Evolutionary conservation across 2,329 filamentous ascomycete genomes (phyloP), one percentile per base, ranked within the genome.

Genomic region (Aspergillus sp.): DNA sequence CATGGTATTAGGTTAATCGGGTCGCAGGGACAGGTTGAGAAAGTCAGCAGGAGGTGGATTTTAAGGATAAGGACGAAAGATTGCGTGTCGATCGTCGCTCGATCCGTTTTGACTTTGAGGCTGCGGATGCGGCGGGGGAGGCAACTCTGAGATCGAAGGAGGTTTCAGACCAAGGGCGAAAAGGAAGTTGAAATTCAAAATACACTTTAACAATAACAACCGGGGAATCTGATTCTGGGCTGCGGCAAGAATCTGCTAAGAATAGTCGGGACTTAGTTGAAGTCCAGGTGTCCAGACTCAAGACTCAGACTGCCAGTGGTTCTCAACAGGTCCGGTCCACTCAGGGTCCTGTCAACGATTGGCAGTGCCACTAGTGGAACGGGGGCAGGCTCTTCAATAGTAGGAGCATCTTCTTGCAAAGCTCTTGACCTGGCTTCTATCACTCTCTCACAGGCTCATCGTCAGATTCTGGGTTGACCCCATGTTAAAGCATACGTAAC

Each of bases 41-140:
- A 37, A 43, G 44, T 19, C 4, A 37, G 21, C 41, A n/a, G 47
- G 24, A 39, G 46, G 45, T 24, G 45, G 45, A 21, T 21, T 21
- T 21, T 21, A 21, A 21, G 21, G 21, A 43, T 40, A 39, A 33
- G 31, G 39, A 50, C 17, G 24, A 37, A 27, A 24, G 39, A 52
- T 57, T 48, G 55, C 49, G 35, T 24, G 55, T 57, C 17, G 46
- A 55, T 52, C 39, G 33, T 47, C 21, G 14, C 11, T 44, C 27
- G 24, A 49, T 31, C 23, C 11, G 33, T 27, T 43, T 9, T 27
- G 48, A 47, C 17, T 43, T 9, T 27, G 48, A 47, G 33, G 21
- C 24, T 45, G 37, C 47, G 31, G 24, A 52, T 59, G 59, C 59
- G 59, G 21, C 21, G 21, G 21, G 56, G 59, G 59, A 51, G 37